Evolutionary conservation across 306 rosid genomes (phyloP), one percentile per base, ranked within the genome.

Genomic region (Pterocarpus macrocarpus): DNA sequence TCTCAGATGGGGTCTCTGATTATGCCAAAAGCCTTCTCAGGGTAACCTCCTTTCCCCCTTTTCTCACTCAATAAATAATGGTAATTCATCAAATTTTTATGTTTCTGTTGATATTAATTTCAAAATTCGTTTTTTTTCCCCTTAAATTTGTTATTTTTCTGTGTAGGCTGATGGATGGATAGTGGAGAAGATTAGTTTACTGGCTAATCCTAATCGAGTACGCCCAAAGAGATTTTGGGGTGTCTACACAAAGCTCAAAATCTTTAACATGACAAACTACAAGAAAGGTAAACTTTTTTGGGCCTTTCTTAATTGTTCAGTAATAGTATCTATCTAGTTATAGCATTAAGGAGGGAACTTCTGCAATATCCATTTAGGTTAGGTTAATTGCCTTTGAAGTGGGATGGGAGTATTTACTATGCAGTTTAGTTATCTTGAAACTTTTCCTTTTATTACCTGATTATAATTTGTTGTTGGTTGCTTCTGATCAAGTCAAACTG

Each of bases 221-320:
- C 94, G 94, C 70, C 99, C 99, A 0, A 89, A 76, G 85, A 90
- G 99, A 71, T 96, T 96, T 85, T 96, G 99, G 99, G 98, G 99
- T 84, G 98, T 96, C 67, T 96, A 96, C 80, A 96, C 99, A 5
- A 96, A 96, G 91, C 87, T 96, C 68, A 96, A 90, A 81, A 90
- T 96, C 45, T 96, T 96, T 83, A 95, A 96, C 91, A 92, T 96
- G 99, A 96, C 97, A 71, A 76, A 90, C 69, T 96, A 96, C 86
- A 89, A 83, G 84, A 96, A 93, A 93, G 99, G 99, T 92, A 66
- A 69, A 43, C 39, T 41, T 28, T 11, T 69, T 71, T 70, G 49
- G 38, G 57, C 62, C 39, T 34, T 64, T 49, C 43, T 17, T 61
- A 10, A 38, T 52, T 55, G 61, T 55, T 55, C 8, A 43, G 47